A percentile compares a stretch with the other conserved stretches of the same genome.
phyloP scores from a whole-genome alignment of 805 yeast genomes.

The Metschnikowia aberdeeniae region DNA sequence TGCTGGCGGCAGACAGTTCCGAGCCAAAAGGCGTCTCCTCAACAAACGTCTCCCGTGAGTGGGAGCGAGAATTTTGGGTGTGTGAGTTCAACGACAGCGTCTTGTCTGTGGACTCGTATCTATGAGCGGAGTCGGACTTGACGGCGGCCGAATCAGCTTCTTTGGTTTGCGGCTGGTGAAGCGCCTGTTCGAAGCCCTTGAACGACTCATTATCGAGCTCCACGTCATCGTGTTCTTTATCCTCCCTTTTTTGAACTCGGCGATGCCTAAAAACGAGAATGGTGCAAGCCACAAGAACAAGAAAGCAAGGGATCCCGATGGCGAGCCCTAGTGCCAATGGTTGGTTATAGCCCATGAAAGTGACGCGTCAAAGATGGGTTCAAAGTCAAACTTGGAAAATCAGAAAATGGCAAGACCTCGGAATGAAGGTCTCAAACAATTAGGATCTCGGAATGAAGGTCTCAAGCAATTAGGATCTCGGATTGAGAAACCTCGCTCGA shows the following conservation, averaged over 20 bases:
- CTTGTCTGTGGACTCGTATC: slow-evolving; percentile 5
- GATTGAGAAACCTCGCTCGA: too few relatives aligned
- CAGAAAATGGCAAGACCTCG: too few relatives aligned
- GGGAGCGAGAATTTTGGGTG: background rate
- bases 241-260: slow-evolving; percentile 31
- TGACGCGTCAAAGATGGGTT: background rate
- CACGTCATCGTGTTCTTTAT: slow-evolving; percentile 25
- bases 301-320: slow-evolving; percentile 36
- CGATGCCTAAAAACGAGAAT: slow-evolving; percentile 30
- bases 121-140: slow-evolving; percentile 2
- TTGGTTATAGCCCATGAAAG: slow-evolving; percentile 14
- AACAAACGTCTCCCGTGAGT: background rate
- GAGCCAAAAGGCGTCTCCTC: slow-evolving; percentile 1
- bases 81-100: background rate
- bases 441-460: too few relatives aligned
- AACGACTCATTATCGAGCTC: slow-evolving; percentile 37
- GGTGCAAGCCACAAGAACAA: slow-evolving; percentile 23
- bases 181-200: slow-evolving; percentile 33
- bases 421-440: too few relatives aligned
- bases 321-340: slow-evolving; percentile 39
- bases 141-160: background rate
- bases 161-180: slow-evolving; percentile 24
- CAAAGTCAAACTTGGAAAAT: too few relatives aligned
- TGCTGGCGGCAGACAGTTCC: background rate
- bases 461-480: too few relatives aligned